Conservation (phyloP, 1,284 basidiomycete species). For the Flammula alnicola region DNA sequence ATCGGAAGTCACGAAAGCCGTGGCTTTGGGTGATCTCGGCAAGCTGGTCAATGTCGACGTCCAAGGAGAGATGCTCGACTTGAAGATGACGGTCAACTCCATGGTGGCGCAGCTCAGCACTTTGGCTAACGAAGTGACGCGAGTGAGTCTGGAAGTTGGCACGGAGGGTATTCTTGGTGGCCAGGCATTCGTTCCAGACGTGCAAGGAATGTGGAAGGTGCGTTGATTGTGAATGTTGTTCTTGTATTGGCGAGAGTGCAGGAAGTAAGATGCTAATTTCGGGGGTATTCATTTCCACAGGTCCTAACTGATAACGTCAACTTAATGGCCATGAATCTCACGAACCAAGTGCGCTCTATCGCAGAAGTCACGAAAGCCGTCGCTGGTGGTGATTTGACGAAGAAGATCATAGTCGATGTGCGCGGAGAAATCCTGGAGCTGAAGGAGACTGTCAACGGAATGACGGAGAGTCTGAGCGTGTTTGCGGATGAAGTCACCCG, state of each 20-base stretch:
- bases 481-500: constrained; percentile 91
- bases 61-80: constrained; percentile 95
- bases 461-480: constrained; percentile 87
- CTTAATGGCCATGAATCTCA: constrained; percentile 91
- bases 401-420: constrained; percentile 90
- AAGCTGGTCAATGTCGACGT: constrained; percentile 95
- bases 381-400: constrained; percentile 86
- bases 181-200: constrained; percentile 86
- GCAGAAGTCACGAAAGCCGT: constrained; percentile 90
- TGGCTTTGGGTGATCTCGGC: constrained; percentile 89
- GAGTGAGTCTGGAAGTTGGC: constrained; percentile 83
- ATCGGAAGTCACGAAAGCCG: constrained; percentile 95
- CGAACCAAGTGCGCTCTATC: constrained; percentile 90
- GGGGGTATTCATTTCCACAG: constrained; percentile 36
- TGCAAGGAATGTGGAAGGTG: constrained; percentile 91
- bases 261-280: constrained; percentile 5
- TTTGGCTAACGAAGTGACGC: constrained; percentile 81
- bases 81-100: constrained; percentile 90
- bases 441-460: constrained; percentile 89
- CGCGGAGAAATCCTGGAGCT: constrained; percentile 90
- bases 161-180: constrained; percentile 97
- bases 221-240: no score
- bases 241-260: no score
- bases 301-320: constrained; percentile 81
- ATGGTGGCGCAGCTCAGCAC: constrained; percentile 90